Base-by-base conservation (phyloP, 2,329 filamentous ascomycete genomes). In the Penicillium sp. region DNA sequence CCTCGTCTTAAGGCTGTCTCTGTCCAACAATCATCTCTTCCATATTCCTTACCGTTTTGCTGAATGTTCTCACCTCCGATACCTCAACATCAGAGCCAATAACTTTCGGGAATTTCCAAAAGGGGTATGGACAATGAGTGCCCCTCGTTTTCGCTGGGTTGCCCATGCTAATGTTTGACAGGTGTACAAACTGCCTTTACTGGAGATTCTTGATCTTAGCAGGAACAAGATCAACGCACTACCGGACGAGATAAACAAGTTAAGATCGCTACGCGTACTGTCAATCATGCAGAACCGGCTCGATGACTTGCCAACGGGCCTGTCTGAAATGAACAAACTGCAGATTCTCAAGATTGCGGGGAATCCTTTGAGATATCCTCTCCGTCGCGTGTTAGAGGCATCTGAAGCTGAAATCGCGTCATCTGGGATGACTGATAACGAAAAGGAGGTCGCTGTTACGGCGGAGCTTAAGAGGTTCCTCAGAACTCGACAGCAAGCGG, bases 161-260 rank as follows among this genome's bases (percentile, higher is more conserved):
- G 14, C 13, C 7, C 24, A 27, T 44, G 35, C 54, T 63, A 34
- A 59, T 38, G 13, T 36, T 46, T 60, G 54, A 18, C 63, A 95
- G 89, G 80, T 97, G 48, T 90, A 91, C 65, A 84, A 89, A 67
- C 77, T 97, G 51, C 84, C 81, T 42, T 86, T 89, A 27, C 79
- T 97, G 45, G 90, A 97, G 70, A 95, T 96, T 49, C 79, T 97
- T 51, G 91, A 97, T 70, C 78, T 97, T 44, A 90, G 89, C 65
- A 82, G 87, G 59, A 97, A 97, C 66, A 88, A 86, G 66, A 82
- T 97, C 51, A 80, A 79, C 39, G 74, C 79, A 8, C 77, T 97
- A 1, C 89, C 91, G 0, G 80, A 84, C 38, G 86, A 90, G 44
- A 87, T 96, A 51, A 81, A 80, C 50, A 88, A 84, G 62, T 75